Base-by-base conservation (phyloP, 768 basidiomycete species). In the Russula griseocarnosa region DNA sequence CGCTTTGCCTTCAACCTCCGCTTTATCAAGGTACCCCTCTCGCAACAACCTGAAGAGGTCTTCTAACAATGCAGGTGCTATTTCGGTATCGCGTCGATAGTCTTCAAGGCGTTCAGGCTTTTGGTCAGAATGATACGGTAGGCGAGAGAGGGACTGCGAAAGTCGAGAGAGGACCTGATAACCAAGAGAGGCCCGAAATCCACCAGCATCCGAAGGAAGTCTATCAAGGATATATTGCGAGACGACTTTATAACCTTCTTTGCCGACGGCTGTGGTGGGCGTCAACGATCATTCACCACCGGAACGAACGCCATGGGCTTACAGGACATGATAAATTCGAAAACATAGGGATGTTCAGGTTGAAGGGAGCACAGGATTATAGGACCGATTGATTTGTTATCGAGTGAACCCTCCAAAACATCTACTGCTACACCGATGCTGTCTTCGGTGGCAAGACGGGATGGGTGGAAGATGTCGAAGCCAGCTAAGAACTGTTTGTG, bases 271-370 rank as follows among this genome's bases (percentile, higher is more conserved):
- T 65, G 42, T 56, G 55, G 50, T 36, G 32, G 46, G 40, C 0
- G 11, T 65, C 32, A 65, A 30, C 4, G 8, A 20, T 8, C 20
- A 8, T n/a, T 30, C 26, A 16, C 9, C 1, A 11, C 8, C 9
- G 11, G 14, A 47, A 18, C 14, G 26, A 38, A 44, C n/a, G 3
- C 10, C 5, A 3, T 5, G 9, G 5, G 16, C 55, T 42, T 30
- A 65, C 64, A 34, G 11, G 59, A 61, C 28, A 65, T 10, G 5
- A 65, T 65, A 42, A 65, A 65, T 32, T 65, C 64, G 7, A 65
- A 57, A 11, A 40, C 55, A 28, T 61, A 57, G 18, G 59, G 64
- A 6, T 46, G 34, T 3, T 44, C 49, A 0, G 49, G 60, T 14
- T 51, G 60, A 30, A 65, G 10, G 34, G 64, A 51, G 8, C 49